These are phyloP conservation scores for Cryptococcus floricola DNA, from an alignment of 1,284 basidiomycete genomes.

Conservation along the genomic window DNA sequence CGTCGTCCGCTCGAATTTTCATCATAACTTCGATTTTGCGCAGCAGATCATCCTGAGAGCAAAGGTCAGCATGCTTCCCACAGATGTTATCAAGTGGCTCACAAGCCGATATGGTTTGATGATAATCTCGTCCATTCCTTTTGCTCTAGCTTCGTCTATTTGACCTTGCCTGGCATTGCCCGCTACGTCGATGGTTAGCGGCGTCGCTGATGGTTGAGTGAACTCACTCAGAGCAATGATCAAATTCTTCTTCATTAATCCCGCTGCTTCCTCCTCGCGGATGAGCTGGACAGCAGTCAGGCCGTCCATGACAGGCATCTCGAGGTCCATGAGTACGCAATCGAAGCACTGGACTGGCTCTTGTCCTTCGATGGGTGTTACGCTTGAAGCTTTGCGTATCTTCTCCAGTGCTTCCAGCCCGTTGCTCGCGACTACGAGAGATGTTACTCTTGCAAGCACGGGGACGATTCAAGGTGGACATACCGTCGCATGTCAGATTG, in stretches of 20 bases:
- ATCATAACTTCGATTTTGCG: conserved; percentile 35
- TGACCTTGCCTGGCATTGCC: conserved; percentile 41
- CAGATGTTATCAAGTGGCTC: background rate
- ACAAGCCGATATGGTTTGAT: conserved; percentile 40
- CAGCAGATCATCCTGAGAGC: conserved; percentile 26
- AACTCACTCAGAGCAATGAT: conserved; percentile 45
- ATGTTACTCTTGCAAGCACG: background rate
- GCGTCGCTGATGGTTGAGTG: background rate
- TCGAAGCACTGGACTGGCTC: conserved; percentile 30
- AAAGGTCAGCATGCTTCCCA: background rate
- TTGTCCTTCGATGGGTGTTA: conserved; percentile 4
- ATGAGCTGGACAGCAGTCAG: conserved; percentile 38
- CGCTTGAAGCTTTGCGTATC: conserved; percentile 30
- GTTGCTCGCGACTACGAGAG: conserved; percentile 39
- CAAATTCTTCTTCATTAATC: conserved; percentile 20
- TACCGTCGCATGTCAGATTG: conserved; percentile 30
- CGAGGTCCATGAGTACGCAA: conserved; percentile 46
- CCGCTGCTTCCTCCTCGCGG: conserved; percentile 34
- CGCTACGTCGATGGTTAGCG: conserved; percentile 10
- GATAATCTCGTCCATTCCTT: conserved; percentile 36
- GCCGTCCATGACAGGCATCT: conserved; percentile 50
- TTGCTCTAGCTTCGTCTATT: conserved; percentile 30
- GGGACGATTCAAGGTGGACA: conserved; percentile 1
- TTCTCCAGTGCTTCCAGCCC: conserved; percentile 50
- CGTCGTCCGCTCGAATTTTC: conserved; percentile 14